These are phyloP conservation scores for Xylaria longipes DNA, from an alignment of 495 filamentous ascomycete genomes.

Conservation along the genomic window DNA sequence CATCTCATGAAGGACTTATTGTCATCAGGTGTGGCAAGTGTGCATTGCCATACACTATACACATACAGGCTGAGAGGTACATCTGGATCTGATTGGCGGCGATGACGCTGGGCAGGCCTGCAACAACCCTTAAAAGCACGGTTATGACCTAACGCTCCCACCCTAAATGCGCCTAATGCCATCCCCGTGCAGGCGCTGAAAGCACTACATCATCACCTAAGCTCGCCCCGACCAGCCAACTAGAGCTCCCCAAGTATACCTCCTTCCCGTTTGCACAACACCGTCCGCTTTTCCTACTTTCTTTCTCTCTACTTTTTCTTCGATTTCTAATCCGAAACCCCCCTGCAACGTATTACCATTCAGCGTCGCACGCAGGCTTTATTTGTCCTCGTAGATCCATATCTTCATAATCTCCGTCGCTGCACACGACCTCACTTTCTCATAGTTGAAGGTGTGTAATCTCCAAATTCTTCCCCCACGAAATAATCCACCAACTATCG, in stretches of 20 bases:
- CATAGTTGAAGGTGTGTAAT: background rate
- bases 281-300: conserved; percentile 41
- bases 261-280: conserved; percentile 29
- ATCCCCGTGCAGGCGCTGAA: conserved; percentile 19
- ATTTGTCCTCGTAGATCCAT: conserved; percentile 16
- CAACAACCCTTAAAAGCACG: conserved; percentile 16
- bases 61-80: background rate
- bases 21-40: conserved; percentile 13
- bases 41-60: background rate
- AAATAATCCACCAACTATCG: conserved; percentile 5
- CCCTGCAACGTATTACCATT: conserved; percentile 10
- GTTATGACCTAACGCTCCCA: conserved; percentile 26
- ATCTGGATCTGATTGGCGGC: conserved; percentile 1
- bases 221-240: conserved; percentile 9
- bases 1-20: background rate
- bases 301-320: conserved; percentile 27
- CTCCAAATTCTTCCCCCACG: background rate
- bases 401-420: conserved; percentile 2
- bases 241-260: conserved; percentile 16
- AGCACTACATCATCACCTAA: conserved; percentile 27
- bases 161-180: conserved; percentile 7
- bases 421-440: background rate
- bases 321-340: conserved; percentile 26
- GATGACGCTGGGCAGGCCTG: conserved; percentile 19
- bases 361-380: conserved; percentile 13